phyloP scores from a whole-genome alignment of 73 alveolate genomes.

The Paramecium octaurelia region DNA sequence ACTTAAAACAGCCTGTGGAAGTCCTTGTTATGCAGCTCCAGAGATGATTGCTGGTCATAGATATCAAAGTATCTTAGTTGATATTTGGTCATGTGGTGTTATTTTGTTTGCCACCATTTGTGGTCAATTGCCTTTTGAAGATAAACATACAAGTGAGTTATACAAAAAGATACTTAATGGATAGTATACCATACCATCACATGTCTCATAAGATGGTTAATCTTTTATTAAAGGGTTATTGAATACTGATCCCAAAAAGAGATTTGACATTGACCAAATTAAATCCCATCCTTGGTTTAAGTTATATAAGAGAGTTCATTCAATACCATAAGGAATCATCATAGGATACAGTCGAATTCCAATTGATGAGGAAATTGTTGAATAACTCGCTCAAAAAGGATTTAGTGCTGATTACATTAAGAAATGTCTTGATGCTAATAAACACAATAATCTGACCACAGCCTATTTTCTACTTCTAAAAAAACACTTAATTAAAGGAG shows the following conservation, averaged over 20 bases:
- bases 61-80: slow-evolving; percentile 79
- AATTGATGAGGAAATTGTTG: slow-evolving; percentile 64
- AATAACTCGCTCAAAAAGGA: slow-evolving; percentile 68
- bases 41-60: slow-evolving; percentile 81
- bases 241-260: slow-evolving; percentile 63
- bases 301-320: slow-evolving; percentile 49
- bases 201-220: slow-evolving; percentile 50
- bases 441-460: slow-evolving; percentile 90
- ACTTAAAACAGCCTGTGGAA: slow-evolving; percentile 69
- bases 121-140: slow-evolving; percentile 93
- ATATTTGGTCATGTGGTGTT: slow-evolving; percentile 92
- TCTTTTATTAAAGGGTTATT: slow-evolving; percentile 56
- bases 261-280: slow-evolving; percentile 55
- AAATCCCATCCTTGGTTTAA: slow-evolving; percentile 74
- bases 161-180: slow-evolving; percentile 78
- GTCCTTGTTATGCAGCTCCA: slow-evolving; percentile 79
- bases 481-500: slow-evolving; percentile 79
- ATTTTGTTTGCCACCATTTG: slow-evolving; percentile 84
- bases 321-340: slow-evolving; percentile 56
- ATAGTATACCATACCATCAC: slow-evolving; percentile 31
- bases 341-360: slow-evolving; percentile 64
- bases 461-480: slow-evolving; percentile 87
- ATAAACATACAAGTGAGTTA: slow-evolving; percentile 79
- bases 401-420: slow-evolving; percentile 67
- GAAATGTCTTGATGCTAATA: slow-evolving; percentile 82